Conservation (phyloP, 2,329 filamentous ascomycete genomes). For the Xylariaceae sp. region DNA sequence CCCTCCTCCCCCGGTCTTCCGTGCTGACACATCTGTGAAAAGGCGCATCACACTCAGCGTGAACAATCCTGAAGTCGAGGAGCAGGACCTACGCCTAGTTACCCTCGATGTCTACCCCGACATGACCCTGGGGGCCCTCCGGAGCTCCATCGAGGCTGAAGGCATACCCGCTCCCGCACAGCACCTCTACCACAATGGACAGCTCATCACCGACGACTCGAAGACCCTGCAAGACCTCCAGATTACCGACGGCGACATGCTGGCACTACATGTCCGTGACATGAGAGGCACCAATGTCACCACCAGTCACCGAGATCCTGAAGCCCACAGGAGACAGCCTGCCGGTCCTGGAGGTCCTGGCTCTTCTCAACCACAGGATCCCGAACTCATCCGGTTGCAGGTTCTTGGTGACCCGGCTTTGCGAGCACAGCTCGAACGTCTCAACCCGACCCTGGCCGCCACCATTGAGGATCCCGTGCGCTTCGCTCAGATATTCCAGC, state of each 20-base stretch:
- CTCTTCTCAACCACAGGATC: conserved; percentile 52
- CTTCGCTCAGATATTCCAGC: conserved; percentile 71
- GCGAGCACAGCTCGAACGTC: conserved; percentile 66
- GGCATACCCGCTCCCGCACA: conserved; percentile 69
- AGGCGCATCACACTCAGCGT: conserved; percentile 76
- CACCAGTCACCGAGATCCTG: conserved; percentile 35
- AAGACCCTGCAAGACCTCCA: conserved; percentile 80
- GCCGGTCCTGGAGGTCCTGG: conserved; percentile 3
- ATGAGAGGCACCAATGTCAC: conserved; percentile 47
- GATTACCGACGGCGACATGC: conserved; percentile 86
- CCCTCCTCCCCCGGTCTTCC: background rate
- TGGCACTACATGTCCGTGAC: conserved; percentile 76
- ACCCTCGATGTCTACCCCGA: conserved; percentile 67
- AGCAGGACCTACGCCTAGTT: conserved; percentile 60
- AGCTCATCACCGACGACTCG: conserved; percentile 70
- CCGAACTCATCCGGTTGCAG: conserved; percentile 79
- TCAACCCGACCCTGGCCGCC: conserved; percentile 73
- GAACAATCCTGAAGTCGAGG: conserved; percentile 61
- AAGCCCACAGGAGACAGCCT: conserved; percentile 30
- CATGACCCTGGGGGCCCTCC: conserved; percentile 78
- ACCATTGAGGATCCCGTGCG: conserved; percentile 72
- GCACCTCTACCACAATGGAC: conserved; percentile 87
- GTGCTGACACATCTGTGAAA: conserved; percentile 5
- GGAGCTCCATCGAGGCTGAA: conserved; percentile 84
- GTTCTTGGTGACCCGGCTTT: conserved; percentile 75